Percentiles rank a stretch among this genome's conserved stretches.
Conservation (phyloP, 2,329 filamentous ascomycete genomes). For the Cladosporium halotolerans region DNA sequence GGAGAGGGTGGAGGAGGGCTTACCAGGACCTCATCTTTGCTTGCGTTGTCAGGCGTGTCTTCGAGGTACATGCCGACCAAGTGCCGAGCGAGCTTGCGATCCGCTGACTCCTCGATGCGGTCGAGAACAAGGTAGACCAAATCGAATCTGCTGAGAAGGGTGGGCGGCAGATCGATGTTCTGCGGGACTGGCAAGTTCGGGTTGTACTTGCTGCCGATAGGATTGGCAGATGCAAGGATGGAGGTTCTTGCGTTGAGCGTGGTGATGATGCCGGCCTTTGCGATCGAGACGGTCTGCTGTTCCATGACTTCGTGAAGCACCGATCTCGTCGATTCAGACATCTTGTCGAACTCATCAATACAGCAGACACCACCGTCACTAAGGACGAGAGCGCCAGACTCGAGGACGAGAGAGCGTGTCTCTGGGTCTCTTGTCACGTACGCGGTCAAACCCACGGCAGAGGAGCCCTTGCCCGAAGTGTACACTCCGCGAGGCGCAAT, state of each 20-base stretch:
- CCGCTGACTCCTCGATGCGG: constrained; percentile 81
- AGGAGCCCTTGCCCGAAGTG: constrained; percentile 70
- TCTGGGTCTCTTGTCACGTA: constrained; percentile 71
- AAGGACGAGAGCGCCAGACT: constrained; percentile 66
- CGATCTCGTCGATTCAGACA: constrained; percentile 67
- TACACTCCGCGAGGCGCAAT: constrained; percentile 86
- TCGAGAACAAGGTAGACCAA: constrained; percentile 95
- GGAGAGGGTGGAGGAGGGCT: constrained; percentile 32
- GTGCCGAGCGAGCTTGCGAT: constrained; percentile 85
- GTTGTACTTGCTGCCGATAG: constrained; percentile 97
- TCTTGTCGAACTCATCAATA: constrained; percentile 76
- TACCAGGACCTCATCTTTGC: constrained; percentile 71
- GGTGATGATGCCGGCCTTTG: constrained; percentile 72
- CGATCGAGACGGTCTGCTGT: constrained; percentile 71
- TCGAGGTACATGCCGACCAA: constrained; percentile 95
- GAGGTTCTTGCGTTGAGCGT: constrained; percentile 93
- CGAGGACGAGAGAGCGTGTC: constrained; percentile 65
- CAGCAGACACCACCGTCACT: constrained; percentile 72
- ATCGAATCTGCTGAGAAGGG: constrained; percentile 90
- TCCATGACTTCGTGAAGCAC: constrained; percentile 78
- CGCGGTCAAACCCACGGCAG: constrained; percentile 70
- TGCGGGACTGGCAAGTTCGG: constrained; percentile 91
- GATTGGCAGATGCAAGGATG: constrained; percentile 94
- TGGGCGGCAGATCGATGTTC: constrained; percentile 95
- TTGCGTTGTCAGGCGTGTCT: constrained; percentile 82